A percentile compares a stretch with the other conserved stretches of the same genome.
These are phyloP conservation scores for Didymella glomerata DNA, from an alignment of 2,329 filamentous ascomycete genomes.

Conservation along the genomic window DNA sequence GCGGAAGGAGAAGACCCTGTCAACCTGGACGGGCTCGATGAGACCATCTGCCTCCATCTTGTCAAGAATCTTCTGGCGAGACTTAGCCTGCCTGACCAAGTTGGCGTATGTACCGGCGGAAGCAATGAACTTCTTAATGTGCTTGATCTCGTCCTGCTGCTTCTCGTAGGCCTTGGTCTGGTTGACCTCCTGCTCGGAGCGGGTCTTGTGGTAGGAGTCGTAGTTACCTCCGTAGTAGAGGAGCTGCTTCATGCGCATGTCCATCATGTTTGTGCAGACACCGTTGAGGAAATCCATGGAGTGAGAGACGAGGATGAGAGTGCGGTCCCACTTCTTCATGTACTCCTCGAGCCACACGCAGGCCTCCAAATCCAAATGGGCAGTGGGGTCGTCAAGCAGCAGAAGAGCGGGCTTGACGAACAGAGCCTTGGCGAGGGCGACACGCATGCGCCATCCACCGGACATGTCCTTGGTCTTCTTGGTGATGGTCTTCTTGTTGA, in stretches of 20 bases:
- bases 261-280: conserved; percentile 97
- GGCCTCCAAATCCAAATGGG: conserved; percentile 98
- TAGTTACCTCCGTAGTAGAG: conserved; percentile 99
- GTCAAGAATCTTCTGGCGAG: conserved; percentile 98
- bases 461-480: conserved; percentile 99
- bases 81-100: conserved; percentile 98
- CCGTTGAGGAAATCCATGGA: conserved; percentile 99
- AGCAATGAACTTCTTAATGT: conserved; percentile 99
- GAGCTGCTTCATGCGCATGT: conserved; percentile 90
- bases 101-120: conserved; percentile 99
- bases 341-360: conserved; percentile 99
- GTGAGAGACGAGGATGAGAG: conserved; percentile 94
- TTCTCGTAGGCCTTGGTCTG: conserved; percentile 99
- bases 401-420: conserved; percentile 98
- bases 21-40: conserved; percentile 86
- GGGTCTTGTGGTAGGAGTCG: conserved; percentile 94
- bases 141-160: conserved; percentile 97
- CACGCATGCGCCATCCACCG: conserved; percentile 99
- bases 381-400: conserved; percentile 96
- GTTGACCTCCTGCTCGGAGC: conserved; percentile 92
- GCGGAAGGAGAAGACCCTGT: conserved; percentile 94
- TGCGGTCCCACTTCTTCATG: conserved; percentile 99
- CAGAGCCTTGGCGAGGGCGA: conserved; percentile 93
- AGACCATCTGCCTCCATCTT: conserved; percentile 99
- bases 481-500: conserved; percentile 97